Evolutionary conservation across 306 rosid genomes (phyloP).

Genomic region (Cicer bijugum): DNA sequence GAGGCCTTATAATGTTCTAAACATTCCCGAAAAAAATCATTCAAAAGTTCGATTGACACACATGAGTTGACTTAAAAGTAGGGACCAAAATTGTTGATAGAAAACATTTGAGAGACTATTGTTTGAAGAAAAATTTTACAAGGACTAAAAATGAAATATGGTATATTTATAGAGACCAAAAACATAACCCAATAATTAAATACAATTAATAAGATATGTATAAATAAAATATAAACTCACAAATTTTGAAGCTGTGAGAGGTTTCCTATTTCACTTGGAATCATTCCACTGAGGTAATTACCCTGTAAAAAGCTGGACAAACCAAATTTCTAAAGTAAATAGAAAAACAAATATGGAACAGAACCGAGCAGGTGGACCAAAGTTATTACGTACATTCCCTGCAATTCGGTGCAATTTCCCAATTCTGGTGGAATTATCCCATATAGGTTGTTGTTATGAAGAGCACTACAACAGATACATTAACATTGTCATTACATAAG

Average conservation of each 20-base stretch:
- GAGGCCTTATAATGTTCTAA: too few species aligned
- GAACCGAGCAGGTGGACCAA: constrained; percentile 37
- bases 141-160: too few species aligned
- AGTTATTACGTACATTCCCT: constrained; percentile 68
- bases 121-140: too few species aligned
- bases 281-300: constrained; percentile 85
- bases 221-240: constrained; percentile 59
- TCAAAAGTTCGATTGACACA: too few species aligned
- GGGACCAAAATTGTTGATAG: too few species aligned
- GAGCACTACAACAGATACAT: constrained; percentile 62
- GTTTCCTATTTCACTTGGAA: constrained; percentile 86
- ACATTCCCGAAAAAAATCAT: too few species aligned
- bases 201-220: constrained; percentile 30
- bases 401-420: constrained; percentile 87
- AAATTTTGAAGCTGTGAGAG: constrained; percentile 72
- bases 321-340: constrained; percentile 40
- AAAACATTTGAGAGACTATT: too few species aligned
- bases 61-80: too few species aligned
- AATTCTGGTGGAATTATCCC: constrained; percentile 87
- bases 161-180: too few species aligned
- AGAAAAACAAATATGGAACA: constrained; percentile 19
- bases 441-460: constrained; percentile 79
- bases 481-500: constrained; percentile 45
- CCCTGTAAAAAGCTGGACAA: constrained; percentile 88
- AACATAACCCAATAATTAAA: constrained; percentile 12